Base-by-base conservation (phyloP, 169 alveolate genomes). In the Plasmodium coatneyi region DNA sequence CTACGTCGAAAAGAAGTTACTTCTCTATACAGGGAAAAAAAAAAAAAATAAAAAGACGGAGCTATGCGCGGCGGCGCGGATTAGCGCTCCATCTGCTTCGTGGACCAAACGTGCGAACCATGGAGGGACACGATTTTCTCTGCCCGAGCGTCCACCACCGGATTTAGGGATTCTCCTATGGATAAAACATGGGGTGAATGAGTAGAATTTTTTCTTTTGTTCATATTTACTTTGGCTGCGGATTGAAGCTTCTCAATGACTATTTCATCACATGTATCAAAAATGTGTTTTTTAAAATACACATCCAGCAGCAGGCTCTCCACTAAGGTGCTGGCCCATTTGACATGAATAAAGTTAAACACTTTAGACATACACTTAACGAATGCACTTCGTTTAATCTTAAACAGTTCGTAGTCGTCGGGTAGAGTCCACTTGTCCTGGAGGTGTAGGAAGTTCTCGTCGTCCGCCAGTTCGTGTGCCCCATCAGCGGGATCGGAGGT, bases 21-120 rank as follows among this genome's bases (percentile, higher is more conserved):
- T 43, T 12, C 54, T 43, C 54, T 43, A 12, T 36, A 19, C 36
- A 19, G 49, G 86, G 86, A 25, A 71, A 25, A 25, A 80, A 36
- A 16, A 14, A 14, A 82, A 39, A 39, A 39, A 82, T 82, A 79
- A 54, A 49, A 28, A 79, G 19, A 3, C 34, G 54, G 22, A 82
- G 25, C 28, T 34, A 83, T 83, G 16, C 16, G 5, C 54, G 10
- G 3, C 25, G 16, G 56, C 30, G 28, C 71, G 5, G 41, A 34
- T 30, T 83, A 89, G 25, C 81, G 90, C 36, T 95, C 96, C 92
- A 92, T 92, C 46, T 96, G 97, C 82, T 95, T 92, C 72, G 94
- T 93, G 30, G 96, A 89, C 97, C 97, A 96, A 36, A 96, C 95
- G 72, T 96, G 97, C 1, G 97, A 95, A 25, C 97, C 97, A 84